Base-by-base conservation (phyloP, 345 rosid genomes). In the Diplotaxis tenuifolia region DNA sequence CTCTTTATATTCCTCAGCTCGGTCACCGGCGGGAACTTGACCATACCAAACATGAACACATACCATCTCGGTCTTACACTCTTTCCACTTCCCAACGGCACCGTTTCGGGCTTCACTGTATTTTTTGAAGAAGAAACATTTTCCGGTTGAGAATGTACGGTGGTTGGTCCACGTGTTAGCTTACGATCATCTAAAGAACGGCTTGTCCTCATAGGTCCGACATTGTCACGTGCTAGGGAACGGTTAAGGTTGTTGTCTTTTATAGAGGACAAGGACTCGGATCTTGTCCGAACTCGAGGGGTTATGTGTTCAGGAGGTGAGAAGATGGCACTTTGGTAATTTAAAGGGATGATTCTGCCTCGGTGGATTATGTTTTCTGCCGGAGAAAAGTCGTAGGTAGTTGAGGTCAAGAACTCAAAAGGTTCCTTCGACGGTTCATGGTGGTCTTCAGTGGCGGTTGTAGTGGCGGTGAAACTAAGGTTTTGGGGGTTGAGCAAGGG, bases 341-440 rank as follows among this genome's bases (percentile, higher is more conserved):
- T 81, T 60, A 84, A 78, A 1, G 95, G 85, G 29, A 91, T 72
- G 75, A 91, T 88, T 66, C 83, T 87, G 10, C 97, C 97, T 58
- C 80, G 77, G 65, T 83, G 79, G 71, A 91, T 83, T 50, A 89
- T 82, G 57, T 88, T 93, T 58, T 91, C 95, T n/a, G 97, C 92
- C 0, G 95, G 84, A 29, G 86, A 78, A 83, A 86, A 84, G 31
- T 83, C 86, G 59, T 36, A 22, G 14, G 77, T 58, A 3, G 73
- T 38, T 23, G 81, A 73, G 62, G 76, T 75, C 14, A 78, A 32
- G 45, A 90, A 90, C 86, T 86, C 88, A 40, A 90, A 90, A 62
- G 82, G 49, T 22, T 89, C 89, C 4, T 65, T 15, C 9, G 87
- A 19, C 23, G 68, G 25, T 34, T 77, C 68, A 36, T 18, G 10